Evolutionary conservation across 805 yeast genomes (phyloP), one percentile per base, ranked within the genome.

Genomic region (Kodamaea jinghongensis): DNA sequence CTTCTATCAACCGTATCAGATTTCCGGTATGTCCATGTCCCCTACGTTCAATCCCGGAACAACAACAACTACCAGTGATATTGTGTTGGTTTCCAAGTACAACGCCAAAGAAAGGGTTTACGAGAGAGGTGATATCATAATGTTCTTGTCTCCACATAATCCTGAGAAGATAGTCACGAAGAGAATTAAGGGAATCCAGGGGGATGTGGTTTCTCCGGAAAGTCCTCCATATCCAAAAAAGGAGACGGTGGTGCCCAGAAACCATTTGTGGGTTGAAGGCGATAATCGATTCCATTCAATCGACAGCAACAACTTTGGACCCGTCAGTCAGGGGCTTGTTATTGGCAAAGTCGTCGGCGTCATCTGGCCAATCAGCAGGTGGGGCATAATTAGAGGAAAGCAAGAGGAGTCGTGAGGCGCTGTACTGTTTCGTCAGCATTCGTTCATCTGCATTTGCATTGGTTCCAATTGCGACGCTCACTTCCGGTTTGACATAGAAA

Each of bases 241-340:
- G 2, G 62, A 67, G 31, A 81, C 83, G 4, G 60, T 64, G 25
- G 66, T 91, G 2, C 96, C 96, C 2, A 63, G 84, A 39, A 83
- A 80, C 52, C 97, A 91, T 56, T 50, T 87, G 5, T 91, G 97
- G 97, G 89, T 89, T 0, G 97, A 91, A 58, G 98, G 98, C 5
- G 98, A 91, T 59, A 89, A 87, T 56, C 61, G 77, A 11, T 64
- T 66, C 42, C 91, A 83, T 52, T 83, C 95, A 0, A 67, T 89
- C 2, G 98, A 91, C 62, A 81, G 91, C 37, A 90, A 89, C 58
- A 76, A 73, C 6, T 91, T 86, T 65, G 98, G 98, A 0, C 96
- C 97, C 0, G 75, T 91, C 0, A 82, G 95, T 11, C 74, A 79
- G 28, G 96, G 91, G 0, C 63, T 91, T 42, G 81, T 89, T 15